Percentiles rank a stretch among this genome's conserved stretches.
These are phyloP conservation scores for Suhomyces taliae DNA, from an alignment of 1,139 yeast species.

Conservation along the genomic window DNA sequence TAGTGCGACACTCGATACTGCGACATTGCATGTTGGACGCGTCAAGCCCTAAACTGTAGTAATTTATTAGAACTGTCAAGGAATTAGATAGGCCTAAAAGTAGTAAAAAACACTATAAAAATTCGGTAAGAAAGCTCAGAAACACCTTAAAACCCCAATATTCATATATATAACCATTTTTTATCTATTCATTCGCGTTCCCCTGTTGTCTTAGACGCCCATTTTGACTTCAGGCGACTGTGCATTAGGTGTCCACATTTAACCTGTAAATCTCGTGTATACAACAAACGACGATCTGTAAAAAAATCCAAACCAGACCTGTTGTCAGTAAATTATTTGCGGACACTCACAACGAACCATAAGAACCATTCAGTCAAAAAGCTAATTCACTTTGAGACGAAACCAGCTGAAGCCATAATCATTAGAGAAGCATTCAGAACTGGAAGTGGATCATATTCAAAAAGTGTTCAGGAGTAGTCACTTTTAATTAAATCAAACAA, in stretches of 20 bases:
- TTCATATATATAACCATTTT: too few relatives aligned
- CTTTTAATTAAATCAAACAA: background rate
- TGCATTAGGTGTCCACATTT: conserved; percentile 8
- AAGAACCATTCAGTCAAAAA: background rate
- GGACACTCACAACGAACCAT: conserved; percentile 3
- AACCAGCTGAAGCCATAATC: background rate
- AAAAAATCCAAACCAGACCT: conserved; percentile 10
- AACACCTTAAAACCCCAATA: too few relatives aligned
- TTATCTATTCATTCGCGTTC: background rate
- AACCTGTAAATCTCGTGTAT: conserved; percentile 10
- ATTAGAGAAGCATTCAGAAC: conserved; percentile 1
- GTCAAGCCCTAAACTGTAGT: background rate
- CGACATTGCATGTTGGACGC: conserved; percentile 12
- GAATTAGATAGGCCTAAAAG: too few relatives aligned
- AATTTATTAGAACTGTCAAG: too few relatives aligned
- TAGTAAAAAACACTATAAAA: too few relatives aligned
- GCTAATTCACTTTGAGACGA: background rate
- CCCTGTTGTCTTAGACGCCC: background rate
- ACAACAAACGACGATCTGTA: conserved; percentile 12
- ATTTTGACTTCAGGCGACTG: background rate
- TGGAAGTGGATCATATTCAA: background rate
- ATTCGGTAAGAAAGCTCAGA: too few relatives aligned
- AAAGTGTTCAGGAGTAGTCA: background rate
- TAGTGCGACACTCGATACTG: conserved; percentile 9
- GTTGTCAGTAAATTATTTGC: conserved; percentile 7